Percentiles rank a stretch among this genome's conserved stretches.
phyloP scores from a whole-genome alignment of 768 basidiomycete species.

The Lentinula sp. region DNA sequence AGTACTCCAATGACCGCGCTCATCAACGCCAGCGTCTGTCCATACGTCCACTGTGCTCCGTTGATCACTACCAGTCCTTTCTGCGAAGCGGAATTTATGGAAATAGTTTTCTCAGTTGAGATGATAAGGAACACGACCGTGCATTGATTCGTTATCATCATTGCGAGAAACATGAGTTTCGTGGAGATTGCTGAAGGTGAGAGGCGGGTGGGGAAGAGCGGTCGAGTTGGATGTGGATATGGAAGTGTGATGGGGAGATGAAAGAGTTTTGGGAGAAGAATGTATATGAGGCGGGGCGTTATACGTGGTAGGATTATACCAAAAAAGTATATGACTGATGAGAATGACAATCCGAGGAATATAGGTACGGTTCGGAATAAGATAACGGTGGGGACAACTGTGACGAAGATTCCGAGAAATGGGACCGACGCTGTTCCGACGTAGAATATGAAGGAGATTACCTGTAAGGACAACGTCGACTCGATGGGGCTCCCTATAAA shows the following conservation, averaged over 20 bases:
- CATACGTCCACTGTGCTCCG: not conserved
- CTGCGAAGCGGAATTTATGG: not conserved
- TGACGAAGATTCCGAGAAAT: not conserved
- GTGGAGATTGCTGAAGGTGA: not conserved
- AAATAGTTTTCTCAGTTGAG: not conserved
- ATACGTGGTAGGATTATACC: not conserved
- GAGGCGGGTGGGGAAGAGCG: not conserved
- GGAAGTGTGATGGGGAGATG: not conserved
- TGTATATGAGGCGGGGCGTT: not conserved
- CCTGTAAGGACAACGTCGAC: not conserved
- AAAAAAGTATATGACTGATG: not conserved
- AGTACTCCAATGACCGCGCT: not conserved
- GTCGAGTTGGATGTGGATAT: not conserved
- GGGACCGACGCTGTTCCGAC: not conserved
- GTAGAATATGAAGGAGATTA: not conserved
- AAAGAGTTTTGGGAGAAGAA: not conserved
- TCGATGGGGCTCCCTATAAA: not conserved
- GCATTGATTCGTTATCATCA: not conserved
- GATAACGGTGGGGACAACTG: not conserved
- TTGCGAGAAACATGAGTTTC: not conserved
- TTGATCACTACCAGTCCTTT: not conserved
- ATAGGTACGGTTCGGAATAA: not conserved
- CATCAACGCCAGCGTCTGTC: not conserved
- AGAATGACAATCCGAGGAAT: not conserved
- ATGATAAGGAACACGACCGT: not conserved